Conservation (phyloP, 1,284 basidiomycete species). For the Hemileia vastatrix region DNA sequence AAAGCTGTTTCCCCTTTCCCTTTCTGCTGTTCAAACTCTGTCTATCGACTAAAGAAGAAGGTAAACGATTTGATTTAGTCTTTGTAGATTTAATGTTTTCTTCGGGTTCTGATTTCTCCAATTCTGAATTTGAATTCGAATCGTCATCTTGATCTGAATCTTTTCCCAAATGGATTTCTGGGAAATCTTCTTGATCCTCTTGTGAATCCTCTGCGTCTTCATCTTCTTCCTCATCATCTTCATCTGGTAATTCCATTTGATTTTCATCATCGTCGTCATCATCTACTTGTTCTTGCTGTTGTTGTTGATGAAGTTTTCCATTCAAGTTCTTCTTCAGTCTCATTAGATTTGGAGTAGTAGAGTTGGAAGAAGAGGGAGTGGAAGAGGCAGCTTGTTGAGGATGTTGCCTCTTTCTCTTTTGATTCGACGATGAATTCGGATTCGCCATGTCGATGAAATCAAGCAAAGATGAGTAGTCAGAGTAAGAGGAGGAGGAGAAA, state of each 20-base stretch:
- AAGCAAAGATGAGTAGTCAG: no score
- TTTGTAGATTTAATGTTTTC: not conserved
- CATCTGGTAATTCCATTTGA: not conserved
- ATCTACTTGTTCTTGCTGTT: slow-evolving; percentile 14
- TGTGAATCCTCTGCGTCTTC: slow-evolving; percentile 13
- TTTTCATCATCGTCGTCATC: slow-evolving; percentile 15
- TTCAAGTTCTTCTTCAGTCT: not conserved
- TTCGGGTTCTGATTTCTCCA: no score
- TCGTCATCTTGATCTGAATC: not conserved
- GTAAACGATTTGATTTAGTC: not conserved
- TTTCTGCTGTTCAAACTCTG: not conserved
- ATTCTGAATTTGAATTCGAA: not conserved
- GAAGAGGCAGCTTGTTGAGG: not conserved
- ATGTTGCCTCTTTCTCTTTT: not conserved
- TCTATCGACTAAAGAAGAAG: no score
- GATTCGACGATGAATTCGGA: not conserved
- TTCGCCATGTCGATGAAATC: no score
- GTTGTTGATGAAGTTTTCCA: not conserved
- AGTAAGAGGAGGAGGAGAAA: no score
- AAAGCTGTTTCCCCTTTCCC: not conserved
- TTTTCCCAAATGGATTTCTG: slow-evolving; percentile 33
- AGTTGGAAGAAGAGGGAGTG: not conserved
- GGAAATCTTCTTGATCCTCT: slow-evolving; percentile 31
- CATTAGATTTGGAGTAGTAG: not conserved
- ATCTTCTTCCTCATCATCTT: slow-evolving; percentile 27